Evolutionary conservation across 306 rosid genomes (phyloP), one percentile per base, ranked within the genome.

Genomic region (Purshia tridentata): DNA sequence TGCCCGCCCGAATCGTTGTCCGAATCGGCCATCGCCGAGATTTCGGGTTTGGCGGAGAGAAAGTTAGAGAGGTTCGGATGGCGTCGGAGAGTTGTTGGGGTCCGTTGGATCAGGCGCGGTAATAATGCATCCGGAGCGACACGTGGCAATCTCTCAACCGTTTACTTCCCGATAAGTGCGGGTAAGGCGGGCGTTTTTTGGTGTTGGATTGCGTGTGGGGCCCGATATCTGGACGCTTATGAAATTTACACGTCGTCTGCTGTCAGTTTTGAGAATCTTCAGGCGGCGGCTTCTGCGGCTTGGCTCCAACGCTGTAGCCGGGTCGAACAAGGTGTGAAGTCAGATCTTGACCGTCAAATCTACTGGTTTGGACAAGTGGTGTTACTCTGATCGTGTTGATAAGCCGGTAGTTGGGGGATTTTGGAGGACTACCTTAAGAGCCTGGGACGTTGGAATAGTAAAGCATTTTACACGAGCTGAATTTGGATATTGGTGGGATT

Each of bases 1-100:
- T 59, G 64, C 2, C 90, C 93, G 23, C 90, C 89, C 45, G 93
- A 88, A 4, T 88, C 93, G 84, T 88, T 86, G 71, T 88, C 93
- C 48, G 91, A 88, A 82, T 88, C 93, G 54, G 89, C 90, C 93
- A 86, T 88, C 53, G n/a, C 60, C 65, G 29, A 8, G 55, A 39
- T 29, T 58, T 16, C 6, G 48, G 19, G 37, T 10, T 22, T 4
- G 39, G 39, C 16, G 45, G 44, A 14, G 8, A 44, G 18, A 29
- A 29, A 10, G 44, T 59, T 47, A 14, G 44, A 4, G 48, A 15
- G 47, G 2, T 9, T 46, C 9, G 48, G 78, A 62, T 15, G 49
- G 66, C 46, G 70, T 22, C 37, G 40, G 53, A 59, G 80, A 72
- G 65, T 63, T 12, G 65, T 71, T 77, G 73, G 74, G 77, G 84